Conservation (phyloP, 2,329 filamentous ascomycete species). For the Pseudogymnoascus sp. region DNA sequence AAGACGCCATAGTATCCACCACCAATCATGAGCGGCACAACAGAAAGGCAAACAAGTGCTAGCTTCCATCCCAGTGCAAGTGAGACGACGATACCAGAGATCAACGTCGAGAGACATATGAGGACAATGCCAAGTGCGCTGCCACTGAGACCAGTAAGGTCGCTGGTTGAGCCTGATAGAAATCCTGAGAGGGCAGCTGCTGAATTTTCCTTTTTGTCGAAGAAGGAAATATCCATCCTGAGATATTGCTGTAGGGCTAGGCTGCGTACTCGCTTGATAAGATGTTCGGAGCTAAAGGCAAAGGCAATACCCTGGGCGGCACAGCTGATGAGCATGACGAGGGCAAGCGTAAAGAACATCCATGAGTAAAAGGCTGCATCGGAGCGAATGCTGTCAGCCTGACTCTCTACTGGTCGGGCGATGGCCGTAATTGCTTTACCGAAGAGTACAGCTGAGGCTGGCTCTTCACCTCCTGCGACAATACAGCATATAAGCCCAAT, state of each 20-base stretch:
- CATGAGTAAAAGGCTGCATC: conserved; percentile 37
- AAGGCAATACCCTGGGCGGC: conserved; percentile 21
- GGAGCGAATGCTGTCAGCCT: conserved; percentile 14
- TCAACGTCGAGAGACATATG: conserved; percentile 31
- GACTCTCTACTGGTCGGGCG: too few relatives aligned
- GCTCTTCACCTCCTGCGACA: conserved; percentile 30
- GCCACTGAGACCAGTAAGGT: conserved; percentile 38
- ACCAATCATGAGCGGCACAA: conserved; percentile 24
- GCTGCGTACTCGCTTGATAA: conserved; percentile 30
- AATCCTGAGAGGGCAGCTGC: conserved; percentile 28
- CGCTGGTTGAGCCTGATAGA: conserved; percentile 29
- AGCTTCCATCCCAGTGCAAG: conserved; percentile 38
- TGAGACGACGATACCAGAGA: conserved; percentile 13
- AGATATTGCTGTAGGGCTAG: conserved; percentile 27
- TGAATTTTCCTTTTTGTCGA: conserved; percentile 28
- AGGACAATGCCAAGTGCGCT: conserved; percentile 35
- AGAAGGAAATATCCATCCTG: conserved; percentile 35
- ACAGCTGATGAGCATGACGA: conserved; percentile 30
- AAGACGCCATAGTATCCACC: conserved; percentile 33
- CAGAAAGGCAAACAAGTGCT: conserved; percentile 28
- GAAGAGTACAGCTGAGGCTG: conserved; percentile 29
- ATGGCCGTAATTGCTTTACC: conserved; percentile 18
- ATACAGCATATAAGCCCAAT: conserved; percentile 29
- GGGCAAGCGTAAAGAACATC: conserved; percentile 41
- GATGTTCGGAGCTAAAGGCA: conserved; percentile 26